phyloP scores from a whole-genome alignment of 257 asterid species.

The Thymus mandschuricus region DNA sequence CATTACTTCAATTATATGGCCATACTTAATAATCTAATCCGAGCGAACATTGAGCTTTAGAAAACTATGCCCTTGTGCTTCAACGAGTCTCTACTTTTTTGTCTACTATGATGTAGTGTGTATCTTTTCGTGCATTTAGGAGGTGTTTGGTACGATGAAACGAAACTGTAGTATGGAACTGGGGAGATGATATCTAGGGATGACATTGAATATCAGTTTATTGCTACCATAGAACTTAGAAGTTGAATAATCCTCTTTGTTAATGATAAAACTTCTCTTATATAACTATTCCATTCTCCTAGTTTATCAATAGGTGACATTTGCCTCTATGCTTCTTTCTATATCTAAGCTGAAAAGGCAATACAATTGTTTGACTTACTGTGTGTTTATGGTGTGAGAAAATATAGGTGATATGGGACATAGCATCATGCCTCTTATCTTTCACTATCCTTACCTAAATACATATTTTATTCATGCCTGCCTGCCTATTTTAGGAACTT shows the following conservation, averaged over 20 bases:
- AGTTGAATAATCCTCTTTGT: neutral
- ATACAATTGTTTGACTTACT: slow-evolving; percentile 29
- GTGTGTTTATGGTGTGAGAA: slow-evolving; percentile 22
- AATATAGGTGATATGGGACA: slow-evolving; percentile 56
- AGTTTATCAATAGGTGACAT: neutral
- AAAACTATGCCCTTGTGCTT: neutral
- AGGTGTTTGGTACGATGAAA: too few species aligned
- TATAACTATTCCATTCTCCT: neutral
- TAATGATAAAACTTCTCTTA: neutral
- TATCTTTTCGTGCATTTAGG: too few species aligned
- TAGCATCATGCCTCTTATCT: slow-evolving; percentile 31
- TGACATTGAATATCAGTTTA: neutral
- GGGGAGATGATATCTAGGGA: too few species aligned
- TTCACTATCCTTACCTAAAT: slow-evolving; percentile 19
- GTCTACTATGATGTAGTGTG: too few species aligned
- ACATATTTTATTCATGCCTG: neutral
- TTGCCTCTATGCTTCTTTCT: neutral
- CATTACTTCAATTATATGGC: neutral
- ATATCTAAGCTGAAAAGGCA: neutral
- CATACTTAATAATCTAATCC: neutral
- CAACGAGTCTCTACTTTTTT: too few species aligned
- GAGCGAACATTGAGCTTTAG: neutral
- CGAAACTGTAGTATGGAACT: too few species aligned
- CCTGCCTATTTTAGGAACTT: neutral
- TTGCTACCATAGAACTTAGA: neutral